Percentiles rank a stretch among this genome's conserved stretches.
phyloP scores from a whole-genome alignment of 192 early-diverging fungal genomes.

The Backusella liffmaniae region DNA sequence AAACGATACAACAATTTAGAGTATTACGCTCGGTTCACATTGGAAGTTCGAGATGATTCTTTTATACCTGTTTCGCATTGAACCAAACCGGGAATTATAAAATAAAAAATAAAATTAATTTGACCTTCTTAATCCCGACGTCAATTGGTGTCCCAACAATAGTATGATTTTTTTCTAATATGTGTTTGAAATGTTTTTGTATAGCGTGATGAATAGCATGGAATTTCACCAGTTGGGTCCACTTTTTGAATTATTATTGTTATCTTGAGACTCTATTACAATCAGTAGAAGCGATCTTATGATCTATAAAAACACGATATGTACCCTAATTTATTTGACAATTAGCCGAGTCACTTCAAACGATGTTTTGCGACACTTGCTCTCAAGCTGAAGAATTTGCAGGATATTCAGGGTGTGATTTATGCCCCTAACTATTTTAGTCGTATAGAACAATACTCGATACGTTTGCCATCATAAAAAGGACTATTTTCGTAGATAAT shows the following conservation, averaged over 20 bases:
- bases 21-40: constrained; percentile 32
- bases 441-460: not conserved
- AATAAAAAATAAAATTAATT: not conserved
- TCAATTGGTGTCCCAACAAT: not conserved
- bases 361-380: not conserved
- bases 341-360: not conserved
- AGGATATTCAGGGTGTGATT: not conserved
- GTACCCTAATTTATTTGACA: not conserved
- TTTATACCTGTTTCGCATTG: not conserved
- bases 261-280: not conserved
- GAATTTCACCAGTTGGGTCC: not conserved
- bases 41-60: constrained; percentile 9
- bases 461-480: too few relatives aligned
- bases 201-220: not conserved
- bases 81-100: not conserved
- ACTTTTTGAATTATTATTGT: not conserved
- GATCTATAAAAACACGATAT: too few relatives aligned
- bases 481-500: too few relatives aligned
- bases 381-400: not conserved
- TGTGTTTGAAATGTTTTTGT: not conserved
- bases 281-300: not conserved
- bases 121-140: not conserved
- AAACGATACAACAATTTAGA: constrained; percentile 5
- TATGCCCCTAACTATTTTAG: not conserved
- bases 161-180: not conserved